Percentiles rank a stretch among this genome's conserved stretches.
Conservation (phyloP, 805 yeast genomes). For the Nakazawaea ishiwadae region DNA sequence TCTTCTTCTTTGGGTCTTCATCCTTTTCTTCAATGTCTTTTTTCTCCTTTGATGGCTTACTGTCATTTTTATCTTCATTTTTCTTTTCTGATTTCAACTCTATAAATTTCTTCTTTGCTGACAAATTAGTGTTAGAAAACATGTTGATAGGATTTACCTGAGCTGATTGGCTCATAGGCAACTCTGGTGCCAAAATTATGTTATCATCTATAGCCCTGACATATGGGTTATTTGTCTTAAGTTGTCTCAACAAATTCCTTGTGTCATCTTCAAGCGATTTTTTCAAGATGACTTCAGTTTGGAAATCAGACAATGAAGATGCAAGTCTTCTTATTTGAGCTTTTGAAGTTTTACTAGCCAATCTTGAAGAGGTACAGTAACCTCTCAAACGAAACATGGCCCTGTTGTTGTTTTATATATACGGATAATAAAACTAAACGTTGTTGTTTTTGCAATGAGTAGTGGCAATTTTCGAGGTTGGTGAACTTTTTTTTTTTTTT, state of each 20-base stretch:
- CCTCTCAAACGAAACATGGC: constrained; percentile 11
- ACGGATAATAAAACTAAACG: no score
- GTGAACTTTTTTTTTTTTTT: background rate
- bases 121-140: background rate
- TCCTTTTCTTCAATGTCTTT: constrained; percentile 22
- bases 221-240: constrained; percentile 2
- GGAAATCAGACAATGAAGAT: constrained; percentile 17
- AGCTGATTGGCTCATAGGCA: background rate
- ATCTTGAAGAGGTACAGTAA: constrained; percentile 1
- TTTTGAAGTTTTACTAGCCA: background rate
- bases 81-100: constrained; percentile 8
- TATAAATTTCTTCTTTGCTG: background rate
- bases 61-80: constrained; percentile 8
- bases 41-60: constrained; percentile 17
- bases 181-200: constrained; percentile 4
- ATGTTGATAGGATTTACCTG: background rate
- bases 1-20: constrained; percentile 17
- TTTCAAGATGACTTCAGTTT: constrained; percentile 15
- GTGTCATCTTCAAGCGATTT: constrained; percentile 15
- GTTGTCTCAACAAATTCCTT: constrained; percentile 5
- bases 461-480: constrained; percentile 1
- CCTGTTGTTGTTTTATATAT: no score
- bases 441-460: no score
- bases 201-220: constrained; percentile 1
- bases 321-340: constrained; percentile 5